A percentile compares a stretch with the other conserved stretches of the same genome.
Evolutionary conservation across 2,329 filamentous ascomycete genomes (phyloP).

Genomic region (Aspergillus costaricaensis): DNA sequence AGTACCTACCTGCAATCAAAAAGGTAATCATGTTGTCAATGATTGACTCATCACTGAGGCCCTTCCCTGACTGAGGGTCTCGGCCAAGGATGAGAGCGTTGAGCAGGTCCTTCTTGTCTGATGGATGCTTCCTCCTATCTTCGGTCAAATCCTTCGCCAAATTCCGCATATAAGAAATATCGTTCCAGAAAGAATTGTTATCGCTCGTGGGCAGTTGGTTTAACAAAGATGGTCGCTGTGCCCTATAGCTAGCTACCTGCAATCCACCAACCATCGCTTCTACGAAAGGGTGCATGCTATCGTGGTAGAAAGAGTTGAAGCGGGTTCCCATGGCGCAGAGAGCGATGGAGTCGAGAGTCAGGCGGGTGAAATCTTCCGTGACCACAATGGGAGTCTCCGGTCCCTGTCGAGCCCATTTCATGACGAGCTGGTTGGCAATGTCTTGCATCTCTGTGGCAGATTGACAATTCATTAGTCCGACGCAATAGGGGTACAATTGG

Average conservation of each 20-base stretch:
- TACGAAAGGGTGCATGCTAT: constrained; percentile 70
- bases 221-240: constrained; percentile 51
- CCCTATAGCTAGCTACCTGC: constrained; percentile 55
- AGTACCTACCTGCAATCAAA: constrained; percentile 59
- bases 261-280: constrained; percentile 67
- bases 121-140: constrained; percentile 57
- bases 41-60: constrained; percentile 64
- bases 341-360: constrained; percentile 71
- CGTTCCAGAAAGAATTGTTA: constrained; percentile 34
- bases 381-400: constrained; percentile 58
- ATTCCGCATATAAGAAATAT: constrained; percentile 50
- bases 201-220: constrained; percentile 46
- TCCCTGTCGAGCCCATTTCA: constrained; percentile 54
- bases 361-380: constrained; percentile 69
- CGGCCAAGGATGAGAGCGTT: constrained; percentile 68
- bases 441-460: constrained; percentile 41
- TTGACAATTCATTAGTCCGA: background rate
- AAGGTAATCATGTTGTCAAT: constrained; percentile 73
- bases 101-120: constrained; percentile 65
- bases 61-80: constrained; percentile 67
- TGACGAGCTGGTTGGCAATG: constrained; percentile 41
- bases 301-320: constrained; percentile 73
- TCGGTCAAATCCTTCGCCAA: constrained; percentile 63
- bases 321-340: constrained; percentile 71
- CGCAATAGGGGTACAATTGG: background rate